Evolutionary conservation across 1,284 basidiomycete genomes (phyloP), one percentile per base, ranked within the genome.

Genomic region (Rhodotorula sp.): DNA sequence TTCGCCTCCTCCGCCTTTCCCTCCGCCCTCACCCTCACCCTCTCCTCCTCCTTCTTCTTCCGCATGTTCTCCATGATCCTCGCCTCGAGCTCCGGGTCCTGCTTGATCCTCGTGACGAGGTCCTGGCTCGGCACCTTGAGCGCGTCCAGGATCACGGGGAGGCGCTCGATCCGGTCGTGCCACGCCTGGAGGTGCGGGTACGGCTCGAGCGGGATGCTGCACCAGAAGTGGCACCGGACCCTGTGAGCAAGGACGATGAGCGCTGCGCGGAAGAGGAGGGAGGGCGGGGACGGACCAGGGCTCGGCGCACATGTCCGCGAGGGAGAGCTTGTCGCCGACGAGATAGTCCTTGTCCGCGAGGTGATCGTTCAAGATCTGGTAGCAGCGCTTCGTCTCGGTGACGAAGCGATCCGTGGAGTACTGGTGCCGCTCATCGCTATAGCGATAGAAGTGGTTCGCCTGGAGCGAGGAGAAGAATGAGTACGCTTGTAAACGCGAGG

Each of bases 281-380:
- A 10, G 39, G 15, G 22, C 4, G 25, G 27, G 44, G 46, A 44
- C 54, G 25, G 5, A 69, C 71, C 73, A 75, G 1, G 73, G 71
- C 50, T 64, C 54, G 5, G 65, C 61, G 51, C 62, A 66, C 8
- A 77, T 61, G 56, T 77, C 76, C 39, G 76, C 76, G 61, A 58
- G 65, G 3, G 62, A 56, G 37, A 51, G 61, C 53, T 74, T 75
- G 50, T 53, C 65, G 10, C 76, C 76, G 22, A 73, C 74, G 29
- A 77, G 55, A 37, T 27, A 77, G 8, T 67, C 64, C 29, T 61
- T 57, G 25, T 37, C 61, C 15, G 27, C 37, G 48, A 77, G 65
- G 55, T 76, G 76, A 8, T 65, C 37, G 19, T 77, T 67, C 37
- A 72, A 67, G 17, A 72, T 66, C 17, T 46, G 17, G 59, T 72